Percentiles rank a stretch among this genome's conserved stretches.
Conservation (phyloP, 306 rosid species). For the Alnus rubra region DNA sequence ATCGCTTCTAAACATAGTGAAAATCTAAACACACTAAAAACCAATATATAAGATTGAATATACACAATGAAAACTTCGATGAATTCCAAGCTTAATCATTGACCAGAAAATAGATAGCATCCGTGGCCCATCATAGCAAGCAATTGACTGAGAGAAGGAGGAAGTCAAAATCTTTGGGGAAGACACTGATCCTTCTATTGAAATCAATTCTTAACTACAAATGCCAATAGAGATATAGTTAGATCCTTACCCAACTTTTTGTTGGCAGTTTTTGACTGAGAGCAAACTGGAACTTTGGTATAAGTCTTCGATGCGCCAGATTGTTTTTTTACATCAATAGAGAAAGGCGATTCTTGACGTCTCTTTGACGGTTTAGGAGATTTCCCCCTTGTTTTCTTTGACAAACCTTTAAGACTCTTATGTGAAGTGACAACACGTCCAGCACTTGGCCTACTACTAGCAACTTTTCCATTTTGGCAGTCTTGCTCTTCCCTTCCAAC, state of each 20-base stretch:
- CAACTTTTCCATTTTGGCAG: constrained; percentile 54
- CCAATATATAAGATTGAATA: background rate
- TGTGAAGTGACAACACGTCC: constrained; percentile 45
- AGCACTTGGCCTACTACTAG: constrained; percentile 38
- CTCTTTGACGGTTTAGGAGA: constrained; percentile 48
- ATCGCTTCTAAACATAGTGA: background rate
- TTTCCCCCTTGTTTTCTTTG: constrained; percentile 48
- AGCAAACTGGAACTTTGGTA: constrained; percentile 46
- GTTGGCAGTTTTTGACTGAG: constrained; percentile 56
- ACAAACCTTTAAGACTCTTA: constrained; percentile 44
- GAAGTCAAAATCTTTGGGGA: constrained; percentile 11
- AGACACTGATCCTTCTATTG: background rate
- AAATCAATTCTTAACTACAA: constrained; percentile 12
- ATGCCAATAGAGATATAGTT: constrained; percentile 24
- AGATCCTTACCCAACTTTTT: constrained; percentile 70
- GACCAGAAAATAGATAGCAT: background rate
- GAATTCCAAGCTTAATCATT: background rate
- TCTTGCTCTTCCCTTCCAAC: constrained; percentile 54
- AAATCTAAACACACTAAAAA: background rate
- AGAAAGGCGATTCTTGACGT: constrained; percentile 50
- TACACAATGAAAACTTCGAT: background rate
- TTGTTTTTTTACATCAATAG: constrained; percentile 56
- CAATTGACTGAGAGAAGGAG: background rate
- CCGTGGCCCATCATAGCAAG: background rate
- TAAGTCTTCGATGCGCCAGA: constrained; percentile 51